phyloP scores from a whole-genome alignment of 2,329 filamentous ascomycete species.

The Clonostachys solani region DNA sequence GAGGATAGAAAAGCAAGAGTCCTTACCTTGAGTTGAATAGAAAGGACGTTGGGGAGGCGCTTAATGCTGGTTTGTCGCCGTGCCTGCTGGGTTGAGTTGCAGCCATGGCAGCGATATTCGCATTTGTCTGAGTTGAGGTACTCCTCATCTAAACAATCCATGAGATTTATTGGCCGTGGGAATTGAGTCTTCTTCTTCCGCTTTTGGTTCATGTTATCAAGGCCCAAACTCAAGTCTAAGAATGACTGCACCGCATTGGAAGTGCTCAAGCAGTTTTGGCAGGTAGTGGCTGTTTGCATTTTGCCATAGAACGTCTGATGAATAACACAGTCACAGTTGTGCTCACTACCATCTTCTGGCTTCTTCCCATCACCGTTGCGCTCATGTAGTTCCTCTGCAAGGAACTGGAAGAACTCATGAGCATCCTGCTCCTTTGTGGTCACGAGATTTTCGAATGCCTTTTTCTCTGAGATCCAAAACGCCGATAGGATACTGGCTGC shows the following conservation, averaged over 20 bases:
- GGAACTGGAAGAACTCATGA: conserved; percentile 94
- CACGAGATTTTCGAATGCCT: conserved; percentile 68
- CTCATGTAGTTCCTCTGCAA: conserved; percentile 86
- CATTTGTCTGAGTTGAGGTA: conserved; percentile 86
- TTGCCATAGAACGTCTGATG: conserved; percentile 95
- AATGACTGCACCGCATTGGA: conserved; percentile 85
- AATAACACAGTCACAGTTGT: conserved; percentile 81
- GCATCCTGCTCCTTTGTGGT: conserved; percentile 96
- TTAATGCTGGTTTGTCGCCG: conserved; percentile 82
- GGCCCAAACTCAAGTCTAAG: conserved; percentile 81
- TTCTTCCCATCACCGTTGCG: conserved; percentile 69
- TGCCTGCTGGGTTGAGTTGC: conserved; percentile 72
- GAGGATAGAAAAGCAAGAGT: too few species aligned
- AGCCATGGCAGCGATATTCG: conserved; percentile 83
- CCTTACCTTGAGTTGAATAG: conserved; percentile 84
- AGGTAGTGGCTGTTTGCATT: conserved; percentile 85
- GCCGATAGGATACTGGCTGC: conserved; percentile 85
- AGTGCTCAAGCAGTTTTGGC: conserved; percentile 78
- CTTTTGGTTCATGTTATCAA: conserved; percentile 73
- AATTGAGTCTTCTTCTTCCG: conserved; percentile 44
- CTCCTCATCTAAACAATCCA: conserved; percentile 76
- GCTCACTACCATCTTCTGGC: conserved; percentile 53
- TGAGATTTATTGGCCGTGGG: conserved; percentile 41
- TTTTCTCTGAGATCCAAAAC: conserved; percentile 82
- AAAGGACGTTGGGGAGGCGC: conserved; percentile 80